A percentile compares a stretch with the other conserved stretches of the same genome.
These are phyloP conservation scores for Corchorus olitorius DNA, from an alignment of 345 rosid genomes.

Conservation along the genomic window DNA sequence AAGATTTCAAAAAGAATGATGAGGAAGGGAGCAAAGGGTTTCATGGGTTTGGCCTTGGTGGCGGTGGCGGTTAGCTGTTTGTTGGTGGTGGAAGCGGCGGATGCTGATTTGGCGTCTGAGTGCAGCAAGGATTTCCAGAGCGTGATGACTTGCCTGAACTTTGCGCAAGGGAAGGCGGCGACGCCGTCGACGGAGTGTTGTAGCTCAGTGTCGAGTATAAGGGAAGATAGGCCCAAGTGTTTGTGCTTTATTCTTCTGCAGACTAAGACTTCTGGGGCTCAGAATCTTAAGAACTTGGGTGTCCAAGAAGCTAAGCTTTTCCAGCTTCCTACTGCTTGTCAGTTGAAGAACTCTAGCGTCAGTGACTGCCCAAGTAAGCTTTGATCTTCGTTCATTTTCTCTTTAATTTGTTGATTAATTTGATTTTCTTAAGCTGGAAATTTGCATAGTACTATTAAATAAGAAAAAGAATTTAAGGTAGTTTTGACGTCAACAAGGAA, in stretches of 20 bases:
- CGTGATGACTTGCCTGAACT: constrained; percentile 62
- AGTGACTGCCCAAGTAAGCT: constrained; percentile 67
- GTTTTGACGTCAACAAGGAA: neutral
- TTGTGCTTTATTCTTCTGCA: constrained; percentile 74
- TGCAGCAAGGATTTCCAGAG: constrained; percentile 54
- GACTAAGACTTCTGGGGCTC: constrained; percentile 47
- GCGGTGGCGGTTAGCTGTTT: neutral
- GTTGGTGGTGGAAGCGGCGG: constrained; percentile 4
- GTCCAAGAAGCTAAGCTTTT: constrained; percentile 63
- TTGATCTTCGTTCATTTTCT: neutral
- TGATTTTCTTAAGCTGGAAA: no score
- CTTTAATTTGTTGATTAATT: neutral
- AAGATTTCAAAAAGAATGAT: neutral
- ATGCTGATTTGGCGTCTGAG: constrained; percentile 26
- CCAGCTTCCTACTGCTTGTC: constrained; percentile 82
- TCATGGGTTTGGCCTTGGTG: neutral
- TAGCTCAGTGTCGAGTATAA: constrained; percentile 46
- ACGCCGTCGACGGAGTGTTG: constrained; percentile 71
- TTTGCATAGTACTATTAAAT: neutral
- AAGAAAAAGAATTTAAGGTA: no score
- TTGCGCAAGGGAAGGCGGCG: constrained; percentile 59
- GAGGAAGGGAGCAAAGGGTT: neutral
- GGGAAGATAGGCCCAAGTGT: constrained; percentile 71
- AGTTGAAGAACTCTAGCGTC: constrained; percentile 65
- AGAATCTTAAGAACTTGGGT: constrained; percentile 58